Evolutionary conservation across 192 early-diverging fungal species (phyloP).

Genomic region (Backusella tarrabulga): DNA sequence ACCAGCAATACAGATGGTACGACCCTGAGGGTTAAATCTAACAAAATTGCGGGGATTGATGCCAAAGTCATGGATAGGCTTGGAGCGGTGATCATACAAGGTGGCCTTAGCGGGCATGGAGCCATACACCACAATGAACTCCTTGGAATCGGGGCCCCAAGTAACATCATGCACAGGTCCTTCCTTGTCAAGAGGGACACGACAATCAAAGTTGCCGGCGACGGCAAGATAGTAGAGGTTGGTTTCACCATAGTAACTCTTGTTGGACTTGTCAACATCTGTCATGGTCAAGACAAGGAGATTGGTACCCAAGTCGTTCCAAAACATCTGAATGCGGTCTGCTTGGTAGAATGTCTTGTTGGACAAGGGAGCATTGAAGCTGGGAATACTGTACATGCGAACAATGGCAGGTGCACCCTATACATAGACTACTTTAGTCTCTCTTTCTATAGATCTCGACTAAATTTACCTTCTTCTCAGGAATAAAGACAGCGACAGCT

Average conservation of each 20-base stretch:
- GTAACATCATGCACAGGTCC: conserved; percentile 96
- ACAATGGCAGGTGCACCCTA: conserved; percentile 81
- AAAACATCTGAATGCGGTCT: conserved; percentile 89
- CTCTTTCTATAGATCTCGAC: neutral
- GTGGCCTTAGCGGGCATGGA: conserved; percentile 92
- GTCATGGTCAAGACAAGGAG: conserved; percentile 91
- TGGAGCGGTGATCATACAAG: conserved; percentile 89
- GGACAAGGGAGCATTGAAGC: conserved; percentile 67
- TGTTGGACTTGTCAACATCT: conserved; percentile 93
- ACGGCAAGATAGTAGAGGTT: conserved; percentile 89
- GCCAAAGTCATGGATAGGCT: conserved; percentile 83
- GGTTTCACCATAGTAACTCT: conserved; percentile 98
- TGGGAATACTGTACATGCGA: conserved; percentile 80
- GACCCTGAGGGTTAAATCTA: conserved; percentile 87
- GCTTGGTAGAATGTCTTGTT: conserved; percentile 96
- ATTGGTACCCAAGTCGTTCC: conserved; percentile 88
- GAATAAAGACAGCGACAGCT: conserved; percentile 88
- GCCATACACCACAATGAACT: conserved; percentile 96
- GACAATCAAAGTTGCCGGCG: conserved; percentile 90
- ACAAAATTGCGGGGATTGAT: conserved; percentile 86
- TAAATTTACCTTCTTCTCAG: conserved; percentile 63
- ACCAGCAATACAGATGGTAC: conserved; percentile 86
- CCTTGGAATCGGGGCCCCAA: conserved; percentile 95
- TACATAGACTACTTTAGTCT: neutral
- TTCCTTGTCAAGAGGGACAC: conserved; percentile 77